Evolutionary conservation across 352 stramenopile genomes (phyloP).

Genomic region (Globisporangium splendens): DNA sequence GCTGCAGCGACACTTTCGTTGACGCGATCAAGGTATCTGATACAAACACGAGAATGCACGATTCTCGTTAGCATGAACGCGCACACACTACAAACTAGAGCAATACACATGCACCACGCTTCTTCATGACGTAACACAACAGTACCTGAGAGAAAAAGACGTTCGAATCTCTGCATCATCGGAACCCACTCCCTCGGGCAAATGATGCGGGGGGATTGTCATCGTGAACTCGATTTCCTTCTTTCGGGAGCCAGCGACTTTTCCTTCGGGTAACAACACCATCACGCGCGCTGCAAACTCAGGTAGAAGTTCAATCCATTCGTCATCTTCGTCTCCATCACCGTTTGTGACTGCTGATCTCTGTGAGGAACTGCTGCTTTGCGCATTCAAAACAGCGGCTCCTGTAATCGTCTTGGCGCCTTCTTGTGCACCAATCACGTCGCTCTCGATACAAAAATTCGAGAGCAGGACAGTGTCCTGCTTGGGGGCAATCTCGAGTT

Average conservation of each 20-base stretch:
- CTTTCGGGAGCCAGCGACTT: constrained; percentile 45
- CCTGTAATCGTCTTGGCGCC: neutral
- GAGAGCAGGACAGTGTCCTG: constrained; percentile 12
- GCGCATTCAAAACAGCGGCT: constrained; percentile 5
- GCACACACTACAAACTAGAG: no score
- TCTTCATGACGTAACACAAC: neutral
- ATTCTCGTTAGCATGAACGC: no score
- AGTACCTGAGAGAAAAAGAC: constrained; percentile 51
- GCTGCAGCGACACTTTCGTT: constrained; percentile 13
- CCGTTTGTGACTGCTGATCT: constrained; percentile 9
- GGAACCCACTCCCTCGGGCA: neutral
- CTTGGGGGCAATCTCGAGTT: constrained; percentile 4
- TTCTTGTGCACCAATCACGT: neutral
- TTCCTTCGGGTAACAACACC: constrained; percentile 52
- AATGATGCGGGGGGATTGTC: constrained; percentile 16
- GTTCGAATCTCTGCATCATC: constrained; percentile 31
- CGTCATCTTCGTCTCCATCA: constrained; percentile 59
- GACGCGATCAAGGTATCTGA: constrained; percentile 58
- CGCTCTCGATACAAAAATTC: constrained; percentile 15
- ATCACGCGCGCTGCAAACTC: constrained; percentile 74
- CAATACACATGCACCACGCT: neutral
- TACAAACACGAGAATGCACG: no score
- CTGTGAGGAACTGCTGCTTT: constrained; percentile 1
- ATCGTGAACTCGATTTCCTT: constrained; percentile 76
- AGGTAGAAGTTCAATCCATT: constrained; percentile 65